Percentiles rank a stretch among this genome's conserved stretches.
Evolutionary conservation across 1,284 basidiomycete genomes (phyloP).

Genomic region (Ganoderma boninense): DNA sequence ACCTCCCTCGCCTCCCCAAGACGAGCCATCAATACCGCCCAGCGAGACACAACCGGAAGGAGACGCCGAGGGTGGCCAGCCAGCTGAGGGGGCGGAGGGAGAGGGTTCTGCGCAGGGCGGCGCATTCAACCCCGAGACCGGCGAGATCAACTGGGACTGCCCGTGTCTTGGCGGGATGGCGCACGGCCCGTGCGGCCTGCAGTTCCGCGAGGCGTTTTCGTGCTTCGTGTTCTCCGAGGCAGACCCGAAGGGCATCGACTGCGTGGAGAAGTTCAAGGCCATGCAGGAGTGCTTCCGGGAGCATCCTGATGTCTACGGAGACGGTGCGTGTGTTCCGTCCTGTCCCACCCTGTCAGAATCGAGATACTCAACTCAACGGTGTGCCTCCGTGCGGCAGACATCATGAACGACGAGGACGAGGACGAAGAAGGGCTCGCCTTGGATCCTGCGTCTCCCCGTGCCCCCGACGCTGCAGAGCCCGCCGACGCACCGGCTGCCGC

Average conservation of each 20-base stretch:
- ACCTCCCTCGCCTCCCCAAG: constrained; percentile 19
- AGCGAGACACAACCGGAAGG: constrained; percentile 23
- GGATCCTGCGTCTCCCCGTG: constrained; percentile 8
- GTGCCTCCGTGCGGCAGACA: constrained; percentile 28
- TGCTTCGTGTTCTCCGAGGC: constrained; percentile 96
- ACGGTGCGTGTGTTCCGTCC: constrained; percentile 65
- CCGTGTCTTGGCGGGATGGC: constrained; percentile 99
- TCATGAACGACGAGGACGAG: constrained; percentile 41
- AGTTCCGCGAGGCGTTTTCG: constrained; percentile 97
- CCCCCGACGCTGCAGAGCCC: constrained; percentile 17
- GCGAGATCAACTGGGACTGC: constrained; percentile 99
- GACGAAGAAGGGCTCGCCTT: constrained; percentile 29
- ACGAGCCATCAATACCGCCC: constrained; percentile 25
- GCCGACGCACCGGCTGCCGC: constrained; percentile 17
- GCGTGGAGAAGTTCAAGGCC: constrained; percentile 95
- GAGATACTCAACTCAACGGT: neutral
- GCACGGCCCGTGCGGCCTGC: constrained; percentile 92
- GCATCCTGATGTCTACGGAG: constrained; percentile 95
- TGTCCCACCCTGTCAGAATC: neutral
- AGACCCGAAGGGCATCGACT: constrained; percentile 98
- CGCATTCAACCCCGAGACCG: constrained; percentile 92
- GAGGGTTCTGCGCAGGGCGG: constrained; percentile 44
- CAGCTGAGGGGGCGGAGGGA: constrained; percentile 41
- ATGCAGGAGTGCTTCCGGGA: constrained; percentile 99
- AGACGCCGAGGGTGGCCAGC: constrained; percentile 27